Base-by-base conservation (phyloP, 139 green algal species). In the Protoeuglena noctilucae region DNA sequence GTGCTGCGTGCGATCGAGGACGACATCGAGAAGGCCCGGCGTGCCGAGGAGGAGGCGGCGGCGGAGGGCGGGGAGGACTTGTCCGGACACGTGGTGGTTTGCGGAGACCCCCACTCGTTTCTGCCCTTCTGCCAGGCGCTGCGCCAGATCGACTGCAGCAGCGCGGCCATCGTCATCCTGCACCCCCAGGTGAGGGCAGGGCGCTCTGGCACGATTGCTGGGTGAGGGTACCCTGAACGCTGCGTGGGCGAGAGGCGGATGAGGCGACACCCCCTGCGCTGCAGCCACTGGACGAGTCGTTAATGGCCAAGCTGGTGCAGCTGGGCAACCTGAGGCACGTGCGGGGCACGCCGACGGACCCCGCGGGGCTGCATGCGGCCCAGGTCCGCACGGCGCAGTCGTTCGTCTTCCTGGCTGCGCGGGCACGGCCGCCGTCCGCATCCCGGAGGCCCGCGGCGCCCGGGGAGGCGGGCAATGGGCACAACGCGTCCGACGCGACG, bases 61-160 rank as follows among this genome's bases (percentile, higher is more conserved):
- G 9, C 9, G 9, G 9, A 12, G 9, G 9, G 34, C 12, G 34
- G 9, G 53, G 28, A 60, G 14, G 7, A 48, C 7, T 31, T 80
- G 45, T 5, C 9, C 3, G 53, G 56, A 21, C 75, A 83, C 51
- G 60, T 81, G 54, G 78, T 83, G 28, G 41, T 83, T 22, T 70
- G 65, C 40, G 75, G 75, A 2, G 53, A 63, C 3, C 52, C 63
- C 30, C 64, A 64, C 16, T 62, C 49, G 46, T 77, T 84, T 16
- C 18, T 65, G 18, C 54, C 54, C 47, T 84, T 84, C 41, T 31
- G 71, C 27, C 43, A 60, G 27, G 54, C 78, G 51, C 53, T 83
- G 51, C 65, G 72, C 40, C 9, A 41, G 27, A 40, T 43, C 34
- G 56, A 62, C 22, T 26, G 57, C n/a, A n/a, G 40, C 6, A 23